Evolutionary conservation across 495 filamentous ascomycete genomes (phyloP), one percentile per base, ranked within the genome.

Genomic region (Hypoxylon cercidicola): DNA sequence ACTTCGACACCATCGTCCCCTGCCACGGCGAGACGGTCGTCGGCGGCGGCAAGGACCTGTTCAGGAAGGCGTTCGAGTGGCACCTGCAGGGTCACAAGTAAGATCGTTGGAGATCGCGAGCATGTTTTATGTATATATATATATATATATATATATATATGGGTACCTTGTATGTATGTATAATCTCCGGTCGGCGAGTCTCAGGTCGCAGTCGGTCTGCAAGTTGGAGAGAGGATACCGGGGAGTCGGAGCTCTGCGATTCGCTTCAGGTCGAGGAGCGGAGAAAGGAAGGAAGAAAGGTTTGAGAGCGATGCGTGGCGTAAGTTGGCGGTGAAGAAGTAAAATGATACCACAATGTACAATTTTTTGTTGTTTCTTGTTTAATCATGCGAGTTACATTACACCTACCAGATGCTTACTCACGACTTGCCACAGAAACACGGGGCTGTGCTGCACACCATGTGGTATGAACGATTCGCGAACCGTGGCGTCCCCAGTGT

Each of bases 21-120:
- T 97, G 93, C 73, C 95, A 99, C 81, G 95, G 95, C 8, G 95
- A 99, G 82, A 87, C 90, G 25, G 88, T 97, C 60, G 89, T 93
- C 74, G 87, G 77, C 16, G 84, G 84, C 35, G 93, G 84, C 25
- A 95, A 92, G 78, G 87, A 79, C 8, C 78, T 95, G 30, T 99
- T 93, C 60, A 77, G 84, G 74, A 91, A 90, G 75, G 83, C 96
- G 10, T 91, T 97, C 79, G 87, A 85, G 65, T 97, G 93, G 93
- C 90, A 93, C 77, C 71, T 96, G 76, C 74, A 86, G 57, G 81
- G 79, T 19, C 77, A 81, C 66, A 83, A 81, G 67, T 70, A 46
- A 51, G 20, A 19, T 32, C 8, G 10, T 32, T n/a, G n/a, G n/a
- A n/a, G n/a, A n/a, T n/a, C n/a, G n/a, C n/a, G n/a, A n/a, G n/a